Percentiles rank a stretch among this genome's conserved stretches.
These are phyloP conservation scores for Eucalyptus victrix DNA, from an alignment of 345 rosid species.

Conservation along the genomic window DNA sequence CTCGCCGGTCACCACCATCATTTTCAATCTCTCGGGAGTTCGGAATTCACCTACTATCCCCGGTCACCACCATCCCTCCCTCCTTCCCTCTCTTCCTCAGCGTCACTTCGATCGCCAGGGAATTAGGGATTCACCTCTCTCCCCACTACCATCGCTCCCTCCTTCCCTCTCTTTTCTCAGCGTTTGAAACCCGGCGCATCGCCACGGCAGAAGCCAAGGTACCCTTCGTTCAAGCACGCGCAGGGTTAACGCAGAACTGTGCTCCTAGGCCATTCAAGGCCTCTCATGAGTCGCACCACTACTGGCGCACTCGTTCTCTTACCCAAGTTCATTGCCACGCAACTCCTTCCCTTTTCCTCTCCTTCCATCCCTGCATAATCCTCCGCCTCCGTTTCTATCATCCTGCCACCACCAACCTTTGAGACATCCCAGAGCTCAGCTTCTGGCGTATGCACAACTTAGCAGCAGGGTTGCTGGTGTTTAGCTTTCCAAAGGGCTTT, in stretches of 20 bases:
- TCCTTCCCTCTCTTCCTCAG: too few relatives aligned
- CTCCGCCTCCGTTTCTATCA: neutral
- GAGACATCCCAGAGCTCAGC: neutral
- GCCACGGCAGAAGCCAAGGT: neutral
- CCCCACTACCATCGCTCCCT: neutral
- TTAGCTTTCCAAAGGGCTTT: neutral
- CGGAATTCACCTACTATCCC: too few relatives aligned
- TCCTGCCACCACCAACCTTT: neutral
- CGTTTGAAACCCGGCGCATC: neutral
- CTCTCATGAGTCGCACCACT: neutral
- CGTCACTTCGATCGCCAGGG: too few relatives aligned
- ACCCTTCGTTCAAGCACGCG: neutral
- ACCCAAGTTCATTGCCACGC: neutral
- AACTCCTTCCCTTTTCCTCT: neutral
- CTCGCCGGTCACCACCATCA: neutral
- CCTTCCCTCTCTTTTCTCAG: neutral
- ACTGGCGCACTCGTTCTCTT: neutral
- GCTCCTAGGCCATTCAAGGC: neutral
- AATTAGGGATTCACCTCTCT: neutral
- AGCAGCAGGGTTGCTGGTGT: neutral
- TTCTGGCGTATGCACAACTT: neutral
- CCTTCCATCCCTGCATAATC: neutral
- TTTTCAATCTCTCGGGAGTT: too few relatives aligned
- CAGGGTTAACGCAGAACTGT: neutral
- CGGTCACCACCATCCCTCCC: too few relatives aligned